Conservation (phyloP, 2,329 filamentous ascomycete species). For the Curvularia verruculosa region DNA sequence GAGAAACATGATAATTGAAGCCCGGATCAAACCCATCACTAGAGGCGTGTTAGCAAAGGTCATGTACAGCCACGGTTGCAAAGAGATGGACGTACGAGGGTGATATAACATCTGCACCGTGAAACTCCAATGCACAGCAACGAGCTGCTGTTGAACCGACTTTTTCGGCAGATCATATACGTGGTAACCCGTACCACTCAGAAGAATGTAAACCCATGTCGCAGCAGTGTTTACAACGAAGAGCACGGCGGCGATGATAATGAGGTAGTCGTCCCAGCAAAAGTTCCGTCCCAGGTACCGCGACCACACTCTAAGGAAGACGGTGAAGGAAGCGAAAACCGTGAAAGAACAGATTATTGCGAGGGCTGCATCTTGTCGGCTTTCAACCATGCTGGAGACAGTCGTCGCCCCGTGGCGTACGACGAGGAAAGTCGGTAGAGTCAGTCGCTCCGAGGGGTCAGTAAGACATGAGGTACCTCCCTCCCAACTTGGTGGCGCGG, state of each 20-base stretch:
- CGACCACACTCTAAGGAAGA: constrained; percentile 34
- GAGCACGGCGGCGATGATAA: constrained; percentile 32
- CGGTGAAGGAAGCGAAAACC: constrained; percentile 36
- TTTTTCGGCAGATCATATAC: constrained; percentile 40
- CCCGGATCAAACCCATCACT: constrained; percentile 46
- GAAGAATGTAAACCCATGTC: constrained; percentile 37
- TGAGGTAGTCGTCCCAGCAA: constrained; percentile 44
- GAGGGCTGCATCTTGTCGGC: constrained; percentile 36
- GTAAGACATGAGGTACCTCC: not conserved
- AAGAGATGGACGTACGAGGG: constrained; percentile 22
- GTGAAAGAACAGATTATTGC: constrained; percentile 37
- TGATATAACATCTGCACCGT: constrained; percentile 49
- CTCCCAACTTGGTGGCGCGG: not conserved
- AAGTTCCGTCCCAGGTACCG: constrained; percentile 41
- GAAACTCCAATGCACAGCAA: constrained; percentile 42
- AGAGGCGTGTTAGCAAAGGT: constrained; percentile 3
- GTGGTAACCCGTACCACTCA: constrained; percentile 44
- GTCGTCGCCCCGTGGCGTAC: constrained; percentile 2
- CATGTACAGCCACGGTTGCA: not conserved
- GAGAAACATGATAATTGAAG: constrained; percentile 48
- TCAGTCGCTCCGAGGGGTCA: not conserved
- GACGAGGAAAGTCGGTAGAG: not conserved
- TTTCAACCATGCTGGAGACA: constrained; percentile 30
- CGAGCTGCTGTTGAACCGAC: constrained; percentile 35
- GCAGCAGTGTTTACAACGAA: constrained; percentile 32